phyloP scores from a whole-genome alignment of 2,329 filamentous ascomycete genomes.

The Tolypocladium sp. region DNA sequence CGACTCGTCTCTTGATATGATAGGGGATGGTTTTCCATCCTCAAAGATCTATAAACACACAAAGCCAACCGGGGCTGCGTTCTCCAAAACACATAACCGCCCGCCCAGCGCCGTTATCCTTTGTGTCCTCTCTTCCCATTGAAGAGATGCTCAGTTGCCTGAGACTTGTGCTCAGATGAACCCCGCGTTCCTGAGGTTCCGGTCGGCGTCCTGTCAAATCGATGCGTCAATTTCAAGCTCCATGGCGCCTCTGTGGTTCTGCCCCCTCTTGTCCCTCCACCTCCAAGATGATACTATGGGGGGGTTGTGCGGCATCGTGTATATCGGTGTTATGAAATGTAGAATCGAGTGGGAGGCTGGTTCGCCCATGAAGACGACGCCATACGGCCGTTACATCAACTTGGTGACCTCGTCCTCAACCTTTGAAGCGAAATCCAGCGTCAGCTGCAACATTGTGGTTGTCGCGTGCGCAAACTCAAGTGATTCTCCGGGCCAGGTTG shows the following conservation, averaged over 20 bases:
- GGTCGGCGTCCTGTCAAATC: slow-evolving; percentile 17
- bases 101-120: slow-evolving; percentile 9
- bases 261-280: neutral
- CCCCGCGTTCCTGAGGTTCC: slow-evolving; percentile 17
- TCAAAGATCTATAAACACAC: slow-evolving; percentile 35
- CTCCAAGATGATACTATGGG: neutral
- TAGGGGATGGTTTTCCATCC: slow-evolving; percentile 33
- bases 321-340: neutral
- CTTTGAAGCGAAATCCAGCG: slow-evolving; percentile 35
- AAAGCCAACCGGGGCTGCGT: slow-evolving; percentile 17
- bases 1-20: slow-evolving; percentile 28
- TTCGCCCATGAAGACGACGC: neutral
- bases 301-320: neutral
- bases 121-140: slow-evolving; percentile 21
- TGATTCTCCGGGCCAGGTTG: neutral
- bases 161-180: slow-evolving; percentile 12
- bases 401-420: slow-evolving; percentile 85
- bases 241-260: neutral
- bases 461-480: slow-evolving; percentile 9
- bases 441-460: slow-evolving; percentile 17
- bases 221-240: slow-evolving; percentile 17
- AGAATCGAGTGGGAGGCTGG: neutral
- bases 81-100: slow-evolving; percentile 7
- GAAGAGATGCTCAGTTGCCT: slow-evolving; percentile 22
- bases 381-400: slow-evolving; percentile 58